phyloP scores from a whole-genome alignment of 148 eudicot species.

The Spergularia marina region DNA sequence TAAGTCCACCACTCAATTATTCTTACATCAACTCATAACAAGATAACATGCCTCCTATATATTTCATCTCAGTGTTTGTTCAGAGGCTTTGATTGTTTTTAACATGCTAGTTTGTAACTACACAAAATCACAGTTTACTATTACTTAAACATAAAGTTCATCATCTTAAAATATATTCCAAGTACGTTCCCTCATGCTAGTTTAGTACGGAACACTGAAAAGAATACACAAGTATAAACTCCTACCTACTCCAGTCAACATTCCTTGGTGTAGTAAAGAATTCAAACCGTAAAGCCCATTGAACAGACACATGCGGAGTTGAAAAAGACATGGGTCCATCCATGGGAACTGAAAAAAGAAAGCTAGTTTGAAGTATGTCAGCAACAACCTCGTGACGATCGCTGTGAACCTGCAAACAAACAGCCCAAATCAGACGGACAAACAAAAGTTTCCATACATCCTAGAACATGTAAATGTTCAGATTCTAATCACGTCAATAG shows the following conservation, averaged over 20 bases:
- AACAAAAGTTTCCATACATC: not conserved
- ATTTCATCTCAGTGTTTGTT: not conserved
- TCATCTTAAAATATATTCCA: too few species aligned
- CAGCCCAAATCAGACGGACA: not conserved
- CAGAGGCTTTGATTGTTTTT: not conserved
- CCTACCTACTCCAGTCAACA: conserved; percentile 87
- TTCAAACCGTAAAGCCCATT: conserved; percentile 96
- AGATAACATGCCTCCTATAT: too few species aligned
- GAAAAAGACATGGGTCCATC: conserved; percentile 98
- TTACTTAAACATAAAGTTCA: too few species aligned
- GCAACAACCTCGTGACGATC: conserved; percentile 94
- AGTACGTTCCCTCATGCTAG: not conserved
- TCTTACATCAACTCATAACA: too few species aligned
- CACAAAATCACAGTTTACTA: too few species aligned
- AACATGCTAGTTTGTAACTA: not conserved
- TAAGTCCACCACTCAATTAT: not conserved
- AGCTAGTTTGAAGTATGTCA: conserved; percentile 91
- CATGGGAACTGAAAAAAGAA: conserved; percentile 88
- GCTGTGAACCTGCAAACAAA: conserved; percentile 61
- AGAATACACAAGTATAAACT: not conserved
- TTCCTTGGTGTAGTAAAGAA: conserved; percentile 86
- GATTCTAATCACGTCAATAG: not conserved
- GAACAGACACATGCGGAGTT: conserved; percentile 81
- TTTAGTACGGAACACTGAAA: not conserved
- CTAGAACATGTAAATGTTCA: conserved; percentile 7